Base-by-base conservation (phyloP, 2,329 filamentous ascomycete species). In the Ascochyta viciae-villosae region DNA sequence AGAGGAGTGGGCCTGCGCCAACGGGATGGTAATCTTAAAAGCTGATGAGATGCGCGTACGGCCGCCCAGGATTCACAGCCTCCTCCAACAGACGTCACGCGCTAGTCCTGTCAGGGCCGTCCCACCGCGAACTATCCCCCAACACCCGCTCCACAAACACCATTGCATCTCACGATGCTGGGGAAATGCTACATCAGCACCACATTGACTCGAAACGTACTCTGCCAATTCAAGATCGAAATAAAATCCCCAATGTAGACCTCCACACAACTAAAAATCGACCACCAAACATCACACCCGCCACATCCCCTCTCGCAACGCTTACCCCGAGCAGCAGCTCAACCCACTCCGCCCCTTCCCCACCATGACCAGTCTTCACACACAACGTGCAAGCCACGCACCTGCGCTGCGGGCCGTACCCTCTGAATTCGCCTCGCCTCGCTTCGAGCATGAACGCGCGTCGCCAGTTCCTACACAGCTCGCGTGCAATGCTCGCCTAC, bases 1-100 rank as follows among this genome's bases (percentile, higher is more conserved):
- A 52, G 56, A 61, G 54, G 59, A 55, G 52, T 35, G 42, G 53
- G 39, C 31, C 33, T 38, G 41, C 37, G 42, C 42, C 23, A 12
- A 22, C 26, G 47, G 47, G 6, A 6, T 37, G 48, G 37, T 41
- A 57, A 57, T 57, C 54, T 57, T 51, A 52, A 55, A 55, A 49
- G 44, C 51, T 50, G 29, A 35, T 50, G 39, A 35, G 45, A 55
- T 55, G 27, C 46, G 40, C 35, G 41, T 16, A 33, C 45, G 45
- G 45, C 52, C 26, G 52, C 52, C 46, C 41, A 46, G 35, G 19
- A 29, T 16, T 37, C 45, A 27, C 34, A 50, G 46, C 52, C 44
- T 13, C 29, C 33, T 40, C 40, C 13, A 41, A 41, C 39, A 46
- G 37, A 55, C 52, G 53, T 56, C 51, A 54, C 44, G 33, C 46